Conservation (phyloP, 225 moss, liverwort and hornwort genomes). For the Marchantia paleacea region DNA sequence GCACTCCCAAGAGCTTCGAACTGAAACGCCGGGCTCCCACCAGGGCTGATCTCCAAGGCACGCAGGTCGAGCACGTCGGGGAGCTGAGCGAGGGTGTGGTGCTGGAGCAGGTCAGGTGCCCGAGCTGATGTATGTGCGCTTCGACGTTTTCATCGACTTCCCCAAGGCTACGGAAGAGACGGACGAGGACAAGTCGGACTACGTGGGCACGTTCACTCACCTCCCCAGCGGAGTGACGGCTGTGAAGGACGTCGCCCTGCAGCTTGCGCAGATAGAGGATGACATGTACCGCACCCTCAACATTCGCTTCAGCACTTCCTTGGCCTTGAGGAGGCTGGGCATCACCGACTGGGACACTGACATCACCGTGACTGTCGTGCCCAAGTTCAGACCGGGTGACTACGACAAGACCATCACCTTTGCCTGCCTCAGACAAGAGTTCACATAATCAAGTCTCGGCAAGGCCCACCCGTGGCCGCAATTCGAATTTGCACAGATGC, state of each 20-base stretch:
- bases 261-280: too few relatives aligned
- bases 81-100: too few relatives aligned
- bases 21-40: slow-evolving; percentile 10
- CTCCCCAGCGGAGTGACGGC: too few relatives aligned
- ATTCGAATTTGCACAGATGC: too few relatives aligned
- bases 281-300: not conserved
- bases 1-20: not conserved
- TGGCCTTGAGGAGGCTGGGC: not conserved
- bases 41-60: too few relatives aligned
- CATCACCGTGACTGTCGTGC: not conserved
- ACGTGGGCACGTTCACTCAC: not conserved
- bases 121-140: slow-evolving; percentile 23
- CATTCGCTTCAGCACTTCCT: not conserved
- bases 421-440: too few relatives aligned
- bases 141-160: slow-evolving; percentile 45
- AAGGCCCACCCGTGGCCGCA: too few relatives aligned
- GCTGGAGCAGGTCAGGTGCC: slow-evolving; percentile 36
- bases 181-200: not conserved
- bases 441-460: too few relatives aligned
- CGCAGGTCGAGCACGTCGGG: too few relatives aligned
- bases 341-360: not conserved
- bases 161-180: slow-evolving; percentile 31
- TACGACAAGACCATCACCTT: too few relatives aligned
- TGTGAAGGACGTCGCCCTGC: too few relatives aligned
- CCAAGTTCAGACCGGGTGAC: not conserved